Conservation (phyloP, 352 stramenopile species). For the Globisporangium rhizosaccharum region DNA sequence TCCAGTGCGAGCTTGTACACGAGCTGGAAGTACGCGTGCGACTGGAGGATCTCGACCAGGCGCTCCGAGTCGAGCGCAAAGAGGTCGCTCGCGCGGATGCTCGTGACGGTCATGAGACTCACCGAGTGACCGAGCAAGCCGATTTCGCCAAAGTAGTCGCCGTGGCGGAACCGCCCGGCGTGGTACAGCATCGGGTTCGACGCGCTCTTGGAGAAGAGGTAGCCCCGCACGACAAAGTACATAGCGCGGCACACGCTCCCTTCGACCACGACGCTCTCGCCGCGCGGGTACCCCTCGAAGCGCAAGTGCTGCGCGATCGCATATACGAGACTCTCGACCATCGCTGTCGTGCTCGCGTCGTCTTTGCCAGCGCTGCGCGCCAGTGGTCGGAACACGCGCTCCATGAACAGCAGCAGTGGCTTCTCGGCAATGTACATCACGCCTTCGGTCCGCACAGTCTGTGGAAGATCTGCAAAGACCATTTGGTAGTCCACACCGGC, state of each 20-base stretch:
- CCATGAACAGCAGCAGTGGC: constrained; percentile 35
- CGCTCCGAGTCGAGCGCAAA: constrained; percentile 50
- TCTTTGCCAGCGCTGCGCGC: not conserved
- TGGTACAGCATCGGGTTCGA: constrained; percentile 48
- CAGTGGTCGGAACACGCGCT: constrained; percentile 37
- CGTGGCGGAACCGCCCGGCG: constrained; percentile 32
- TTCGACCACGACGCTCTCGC: constrained; percentile 51
- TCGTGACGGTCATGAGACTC: constrained; percentile 46
- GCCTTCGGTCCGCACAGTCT: constrained; percentile 44
- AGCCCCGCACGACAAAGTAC: constrained; percentile 64
- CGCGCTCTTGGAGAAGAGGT: constrained; percentile 42
- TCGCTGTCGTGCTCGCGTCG: constrained; percentile 4
- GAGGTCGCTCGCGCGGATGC: constrained; percentile 49
- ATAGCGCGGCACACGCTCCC: constrained; percentile 53
- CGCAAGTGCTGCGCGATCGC: constrained; percentile 41
- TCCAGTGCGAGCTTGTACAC: constrained; percentile 38
- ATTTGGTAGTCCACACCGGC: constrained; percentile 47
- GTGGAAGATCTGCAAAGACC: constrained; percentile 48
- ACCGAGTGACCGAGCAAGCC: constrained; percentile 50
- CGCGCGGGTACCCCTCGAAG: constrained; percentile 63
- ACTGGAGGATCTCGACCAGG: constrained; percentile 32
- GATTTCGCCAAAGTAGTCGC: constrained; percentile 54
- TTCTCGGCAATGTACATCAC: constrained; percentile 36
- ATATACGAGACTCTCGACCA: constrained; percentile 19
- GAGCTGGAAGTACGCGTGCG: constrained; percentile 37